Conservation (phyloP, 2,329 filamentous ascomycete genomes). For the Fonsecaea multimorphosa region DNA sequence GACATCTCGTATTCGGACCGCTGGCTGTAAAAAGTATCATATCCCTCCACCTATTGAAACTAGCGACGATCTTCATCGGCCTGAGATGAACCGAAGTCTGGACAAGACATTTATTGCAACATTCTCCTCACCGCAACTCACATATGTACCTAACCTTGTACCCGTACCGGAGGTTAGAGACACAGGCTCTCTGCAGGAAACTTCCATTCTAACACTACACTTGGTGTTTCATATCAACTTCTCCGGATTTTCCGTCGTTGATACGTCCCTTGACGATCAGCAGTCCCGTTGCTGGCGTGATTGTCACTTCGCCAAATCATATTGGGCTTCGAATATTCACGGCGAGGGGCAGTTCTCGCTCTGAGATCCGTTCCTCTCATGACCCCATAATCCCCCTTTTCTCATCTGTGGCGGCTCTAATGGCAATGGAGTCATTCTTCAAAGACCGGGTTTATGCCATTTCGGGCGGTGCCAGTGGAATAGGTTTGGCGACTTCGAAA, state of each 20-base stretch:
- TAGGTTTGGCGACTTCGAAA: constrained; percentile 75
- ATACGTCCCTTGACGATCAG: background rate
- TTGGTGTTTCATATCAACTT: background rate
- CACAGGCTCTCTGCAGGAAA: background rate
- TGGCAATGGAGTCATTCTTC: constrained; percentile 26
- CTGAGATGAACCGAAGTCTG: background rate
- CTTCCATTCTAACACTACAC: background rate
- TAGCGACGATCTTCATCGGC: constrained; percentile 2
- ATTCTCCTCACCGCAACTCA: constrained; percentile 7
- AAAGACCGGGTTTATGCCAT: constrained; percentile 52
- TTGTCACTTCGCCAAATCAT: background rate
- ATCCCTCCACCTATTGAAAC: background rate
- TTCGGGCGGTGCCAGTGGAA: constrained; percentile 76
- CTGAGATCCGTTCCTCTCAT: background rate
- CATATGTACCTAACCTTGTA: background rate
- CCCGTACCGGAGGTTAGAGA: background rate
- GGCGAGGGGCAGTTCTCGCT: background rate
- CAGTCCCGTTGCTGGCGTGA: too few species aligned
- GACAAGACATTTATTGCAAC: background rate
- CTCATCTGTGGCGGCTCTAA: background rate
- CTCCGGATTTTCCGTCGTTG: background rate
- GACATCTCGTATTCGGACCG: constrained; percentile 6
- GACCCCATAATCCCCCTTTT: background rate
- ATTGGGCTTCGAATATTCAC: too few species aligned
- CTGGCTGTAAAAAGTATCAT: background rate